Base-by-base conservation (phyloP, 1,139 yeast genomes). In the Spencermartinsiella ligniputridi region DNA sequence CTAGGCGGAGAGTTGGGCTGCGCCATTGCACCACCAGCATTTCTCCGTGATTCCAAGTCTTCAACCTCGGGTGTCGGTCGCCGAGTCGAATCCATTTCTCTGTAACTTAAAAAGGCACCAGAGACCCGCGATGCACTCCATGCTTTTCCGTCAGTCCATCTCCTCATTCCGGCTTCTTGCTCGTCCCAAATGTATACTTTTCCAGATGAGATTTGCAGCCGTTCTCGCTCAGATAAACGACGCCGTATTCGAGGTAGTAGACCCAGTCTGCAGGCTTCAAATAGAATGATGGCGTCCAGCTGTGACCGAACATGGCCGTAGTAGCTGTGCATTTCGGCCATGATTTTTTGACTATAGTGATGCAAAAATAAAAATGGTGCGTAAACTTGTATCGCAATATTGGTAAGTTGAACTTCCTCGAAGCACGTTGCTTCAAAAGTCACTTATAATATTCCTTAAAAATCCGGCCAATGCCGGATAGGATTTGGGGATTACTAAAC, bases 61-160 rank as follows among this genome's bases (percentile, higher is more conserved):
- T 25, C 39, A 15, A 21, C 27, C 22, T 24, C 40, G 3, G 43
- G 33, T 13, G 34, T 19, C 3, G 35, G 29, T 12, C 42, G 37
- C 17, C 35, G 35, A 25, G 45, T 48, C 11, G 58, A 56, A 17
- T 74, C 77, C 69, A 78, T 71, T 56, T 79, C 83, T 51, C 70
- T 68, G 57, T 79, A 79, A 1, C 76, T 70, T 32, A 79, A 62
- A 52, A 79, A 79, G 0, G 74, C 69, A 0, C 82, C 82, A 35
- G 72, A 68, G 4, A 79, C 83, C 54, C 82, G 66, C 1, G 81
- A 75, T 1, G 84, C 82, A 50, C 76, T 70, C 84, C 84, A 79
- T 35, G 72, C 69, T 52, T 74, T 73, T 11, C 84, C 83, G 55
- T 79, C 84, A 1, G 84, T 79, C 84, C 85, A 79, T 41, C 84